A percentile compares a stretch with the other conserved stretches of the same genome.
phyloP scores from a whole-genome alignment of 139 green algal species.

The Mychonastes homosphaera region DNA sequence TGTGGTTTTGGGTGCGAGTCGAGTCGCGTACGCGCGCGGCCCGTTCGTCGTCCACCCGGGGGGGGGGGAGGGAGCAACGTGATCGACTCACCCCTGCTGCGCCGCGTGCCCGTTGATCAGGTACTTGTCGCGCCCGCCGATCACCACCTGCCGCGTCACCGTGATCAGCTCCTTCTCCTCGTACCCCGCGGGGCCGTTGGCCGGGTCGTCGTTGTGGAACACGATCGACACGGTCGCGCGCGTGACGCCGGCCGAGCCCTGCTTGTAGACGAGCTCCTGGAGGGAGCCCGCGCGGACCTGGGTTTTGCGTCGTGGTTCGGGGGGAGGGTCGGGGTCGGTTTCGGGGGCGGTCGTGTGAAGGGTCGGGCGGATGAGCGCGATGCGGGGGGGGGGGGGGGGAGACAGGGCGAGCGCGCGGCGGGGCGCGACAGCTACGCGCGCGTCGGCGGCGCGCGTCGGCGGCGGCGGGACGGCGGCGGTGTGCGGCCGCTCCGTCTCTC shows the following conservation, averaged over 20 bases:
- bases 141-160: constrained; percentile 89
- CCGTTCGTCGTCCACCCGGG: too few relatives aligned
- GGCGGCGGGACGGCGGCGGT: too few relatives aligned
- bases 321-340: neutral
- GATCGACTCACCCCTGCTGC: constrained; percentile 57
- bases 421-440: too few relatives aligned
- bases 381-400: too few relatives aligned
- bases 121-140: constrained; percentile 96
- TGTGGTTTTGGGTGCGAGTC: too few relatives aligned
- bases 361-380: too few relatives aligned
- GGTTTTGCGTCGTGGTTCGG: neutral
- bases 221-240: constrained; percentile 95
- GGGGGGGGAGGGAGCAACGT: neutral
- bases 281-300: constrained; percentile 86
- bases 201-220: constrained; percentile 88
- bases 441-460: too few relatives aligned
- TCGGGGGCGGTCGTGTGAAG: too few relatives aligned
- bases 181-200: constrained; percentile 72
- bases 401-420: too few relatives aligned
- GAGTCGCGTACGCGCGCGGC: too few relatives aligned
- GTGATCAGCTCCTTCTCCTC: constrained; percentile 88
- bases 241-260: constrained; percentile 93
- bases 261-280: constrained; percentile 98
- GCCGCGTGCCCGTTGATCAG: constrained; percentile 90
- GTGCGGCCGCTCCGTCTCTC: too few relatives aligned